Evolutionary conservation across 208 protist genomes (phyloP), one percentile per base, ranked within the genome.

Genomic region (Trypanosoma conorhini): DNA sequence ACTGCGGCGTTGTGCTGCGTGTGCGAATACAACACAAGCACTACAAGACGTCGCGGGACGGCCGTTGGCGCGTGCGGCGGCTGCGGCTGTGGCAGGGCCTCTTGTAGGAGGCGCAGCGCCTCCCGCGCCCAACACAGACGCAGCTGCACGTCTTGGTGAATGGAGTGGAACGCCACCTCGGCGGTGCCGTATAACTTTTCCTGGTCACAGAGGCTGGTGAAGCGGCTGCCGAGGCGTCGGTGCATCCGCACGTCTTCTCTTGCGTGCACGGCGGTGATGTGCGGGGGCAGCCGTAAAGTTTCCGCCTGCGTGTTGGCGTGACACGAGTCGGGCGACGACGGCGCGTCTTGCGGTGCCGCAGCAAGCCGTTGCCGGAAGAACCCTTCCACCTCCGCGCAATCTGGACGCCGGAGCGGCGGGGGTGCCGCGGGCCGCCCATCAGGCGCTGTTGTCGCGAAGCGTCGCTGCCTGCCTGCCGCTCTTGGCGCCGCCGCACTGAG

Each of bases 21-120:
- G 46, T 93, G 81, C 5, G 75, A 72, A 57, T 81, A 88, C 15
- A 72, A 62, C n/a, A 93, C 70, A 17, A 90, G 46, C 42, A 89
- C 83, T 12, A 88, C 73, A 15, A 85, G 63, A 9, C 69, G 66
- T 26, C 67, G 52, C 0, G 82, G 82, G 15, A 75, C 38, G 48
- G 35, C 35, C 44, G 1, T 30, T 33, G 12, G 9, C 13, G 5
- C 26, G 15, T 24, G 30, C 13, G 38, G 12, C n/a, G 44, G 4
- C 24, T 70, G 62, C 54, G 28, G 4, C 24, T 70, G 62, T 42
- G 28, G 42, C 1, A 68, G 12, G 24, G 33, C 42, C 31, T 50
- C 42, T 31, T 63, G 60, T 30, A 75, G 35, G 24, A 75, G 28
- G 2, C 22, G 50, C 4, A 70, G 21, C 24, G 75, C 46, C 50